Evolutionary conservation across 192 early-diverging fungal genomes (phyloP).

Genomic region (Rhizophagus prolifer): DNA sequence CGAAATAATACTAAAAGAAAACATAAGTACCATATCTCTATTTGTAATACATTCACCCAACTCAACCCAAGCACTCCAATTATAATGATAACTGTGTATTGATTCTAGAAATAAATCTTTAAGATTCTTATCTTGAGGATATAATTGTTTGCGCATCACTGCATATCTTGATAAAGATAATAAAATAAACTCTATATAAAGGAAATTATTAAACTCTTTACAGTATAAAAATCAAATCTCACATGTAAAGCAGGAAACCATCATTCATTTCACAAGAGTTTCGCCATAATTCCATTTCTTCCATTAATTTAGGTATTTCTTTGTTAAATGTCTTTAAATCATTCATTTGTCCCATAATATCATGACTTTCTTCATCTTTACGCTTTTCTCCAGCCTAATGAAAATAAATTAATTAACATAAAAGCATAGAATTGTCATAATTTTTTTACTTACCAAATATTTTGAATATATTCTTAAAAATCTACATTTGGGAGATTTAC

Average conservation of each 20-base stretch:
- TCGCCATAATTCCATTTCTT: constrained; percentile 46
- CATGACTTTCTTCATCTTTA: constrained; percentile 55
- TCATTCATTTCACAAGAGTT: constrained; percentile 50
- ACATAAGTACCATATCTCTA: constrained; percentile 14
- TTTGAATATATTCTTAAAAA: constrained; percentile 82
- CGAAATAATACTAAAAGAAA: background rate
- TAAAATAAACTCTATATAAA: constrained; percentile 19
- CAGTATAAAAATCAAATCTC: constrained; percentile 26
- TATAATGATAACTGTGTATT: constrained; percentile 70
- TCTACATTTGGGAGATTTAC: constrained; percentile 47
- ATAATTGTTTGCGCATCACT: constrained; percentile 44
- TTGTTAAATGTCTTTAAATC: constrained; percentile 45
- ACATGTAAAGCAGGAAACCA: constrained; percentile 70
- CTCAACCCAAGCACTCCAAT: constrained; percentile 93
- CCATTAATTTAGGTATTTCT: constrained; percentile 46
- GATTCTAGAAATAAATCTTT: constrained; percentile 60
- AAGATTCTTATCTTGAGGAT: constrained; percentile 44
- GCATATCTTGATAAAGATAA: constrained; percentile 50
- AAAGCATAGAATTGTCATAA: no score
- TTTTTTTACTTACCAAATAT: constrained; percentile 56
- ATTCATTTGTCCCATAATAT: constrained; percentile 53
- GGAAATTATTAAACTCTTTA: background rate
- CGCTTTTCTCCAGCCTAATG: constrained; percentile 57
- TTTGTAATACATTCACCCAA: constrained; percentile 41
- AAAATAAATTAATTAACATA: background rate